Evolutionary conservation across 2,329 filamentous ascomycete species (phyloP).

Genomic region (Biscogniauxia marginata): DNA sequence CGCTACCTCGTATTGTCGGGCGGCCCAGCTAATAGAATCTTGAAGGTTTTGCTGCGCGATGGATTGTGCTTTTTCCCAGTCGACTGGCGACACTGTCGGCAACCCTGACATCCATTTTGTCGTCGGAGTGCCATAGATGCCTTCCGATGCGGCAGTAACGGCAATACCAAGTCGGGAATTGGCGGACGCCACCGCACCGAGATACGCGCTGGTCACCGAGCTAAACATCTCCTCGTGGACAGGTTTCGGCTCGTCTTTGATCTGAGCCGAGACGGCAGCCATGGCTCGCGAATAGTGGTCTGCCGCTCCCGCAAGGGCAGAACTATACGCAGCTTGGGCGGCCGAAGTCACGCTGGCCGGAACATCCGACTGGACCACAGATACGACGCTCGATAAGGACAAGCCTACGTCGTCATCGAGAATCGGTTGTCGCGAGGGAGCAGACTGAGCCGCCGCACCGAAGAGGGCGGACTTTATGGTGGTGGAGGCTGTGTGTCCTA

Average conservation of each 20-base stretch:
- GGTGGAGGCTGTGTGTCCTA: constrained; percentile 20
- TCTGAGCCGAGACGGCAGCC: constrained; percentile 64
- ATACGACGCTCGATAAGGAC: constrained; percentile 37
- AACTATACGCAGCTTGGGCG: constrained; percentile 59
- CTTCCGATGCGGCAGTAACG: constrained; percentile 50
- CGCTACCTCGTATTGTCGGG: constrained; percentile 68
- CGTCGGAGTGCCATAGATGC: constrained; percentile 48
- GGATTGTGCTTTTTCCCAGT: constrained; percentile 54
- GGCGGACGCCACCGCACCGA: constrained; percentile 61
- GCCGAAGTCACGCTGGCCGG: constrained; percentile 41
- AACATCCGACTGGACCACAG: constrained; percentile 34
- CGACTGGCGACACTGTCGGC: constrained; percentile 39
- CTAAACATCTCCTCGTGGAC: constrained; percentile 67
- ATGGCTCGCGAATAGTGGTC: constrained; percentile 67
- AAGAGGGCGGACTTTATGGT: constrained; percentile 48
- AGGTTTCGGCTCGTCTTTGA: constrained; percentile 68
- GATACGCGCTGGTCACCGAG: constrained; percentile 68
- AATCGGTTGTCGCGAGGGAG: constrained; percentile 47
- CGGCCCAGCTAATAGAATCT: constrained; percentile 69
- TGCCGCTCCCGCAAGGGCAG: constrained; percentile 64
- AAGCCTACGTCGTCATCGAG: constrained; percentile 47
- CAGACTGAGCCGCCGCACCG: constrained; percentile 50
- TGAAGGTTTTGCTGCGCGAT: constrained; percentile 69
- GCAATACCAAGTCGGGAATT: constrained; percentile 57
- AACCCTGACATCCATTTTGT: constrained; percentile 36